phyloP scores from a whole-genome alignment of 2,329 filamentous ascomycete genomes.

The Cercospora sesami region DNA sequence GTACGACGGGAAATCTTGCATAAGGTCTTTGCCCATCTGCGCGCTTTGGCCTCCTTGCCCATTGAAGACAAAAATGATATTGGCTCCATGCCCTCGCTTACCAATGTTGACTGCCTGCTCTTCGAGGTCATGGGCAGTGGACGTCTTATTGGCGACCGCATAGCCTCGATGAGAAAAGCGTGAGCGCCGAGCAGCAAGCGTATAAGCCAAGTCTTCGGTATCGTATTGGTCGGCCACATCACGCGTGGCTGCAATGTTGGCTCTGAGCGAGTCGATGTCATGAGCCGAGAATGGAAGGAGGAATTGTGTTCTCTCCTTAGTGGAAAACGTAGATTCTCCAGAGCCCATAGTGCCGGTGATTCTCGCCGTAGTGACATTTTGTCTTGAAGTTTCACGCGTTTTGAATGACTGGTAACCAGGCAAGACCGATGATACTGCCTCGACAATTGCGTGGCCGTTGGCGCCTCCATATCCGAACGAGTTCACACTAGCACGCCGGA shows the following conservation, averaged over 20 bases:
- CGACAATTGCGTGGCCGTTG: conserved; percentile 19
- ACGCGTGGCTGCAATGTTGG: conserved; percentile 1
- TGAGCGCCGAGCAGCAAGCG: conserved; percentile 3
- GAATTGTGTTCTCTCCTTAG: not conserved
- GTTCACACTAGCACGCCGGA: conserved; percentile 21
- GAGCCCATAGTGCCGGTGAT: conserved; percentile 10
- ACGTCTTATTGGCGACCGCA: not conserved
- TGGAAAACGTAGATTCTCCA: not conserved
- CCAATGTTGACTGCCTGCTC: conserved; percentile 9
- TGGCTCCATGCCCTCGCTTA: not conserved
- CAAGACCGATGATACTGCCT: conserved; percentile 3
- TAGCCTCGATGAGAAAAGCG: not conserved
- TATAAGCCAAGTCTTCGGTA: not conserved
- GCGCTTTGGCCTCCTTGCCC: conserved; percentile 28
- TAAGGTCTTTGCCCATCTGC: conserved; percentile 18
- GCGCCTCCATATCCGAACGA: conserved; percentile 32
- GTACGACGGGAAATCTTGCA: conserved; percentile 21
- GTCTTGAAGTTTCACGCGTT: not conserved
- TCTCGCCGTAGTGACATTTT: conserved; percentile 13
- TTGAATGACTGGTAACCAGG: not conserved
- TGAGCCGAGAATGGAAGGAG: not conserved
- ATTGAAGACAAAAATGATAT: conserved; percentile 21
- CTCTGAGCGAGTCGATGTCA: conserved; percentile 28
- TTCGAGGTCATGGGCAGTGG: conserved; percentile 12
- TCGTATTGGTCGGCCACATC: not conserved